A percentile compares a stretch with the other conserved stretches of the same genome.
phyloP scores from a whole-genome alignment of 768 basidiomycete species.

The Tulasnella calospora region DNA sequence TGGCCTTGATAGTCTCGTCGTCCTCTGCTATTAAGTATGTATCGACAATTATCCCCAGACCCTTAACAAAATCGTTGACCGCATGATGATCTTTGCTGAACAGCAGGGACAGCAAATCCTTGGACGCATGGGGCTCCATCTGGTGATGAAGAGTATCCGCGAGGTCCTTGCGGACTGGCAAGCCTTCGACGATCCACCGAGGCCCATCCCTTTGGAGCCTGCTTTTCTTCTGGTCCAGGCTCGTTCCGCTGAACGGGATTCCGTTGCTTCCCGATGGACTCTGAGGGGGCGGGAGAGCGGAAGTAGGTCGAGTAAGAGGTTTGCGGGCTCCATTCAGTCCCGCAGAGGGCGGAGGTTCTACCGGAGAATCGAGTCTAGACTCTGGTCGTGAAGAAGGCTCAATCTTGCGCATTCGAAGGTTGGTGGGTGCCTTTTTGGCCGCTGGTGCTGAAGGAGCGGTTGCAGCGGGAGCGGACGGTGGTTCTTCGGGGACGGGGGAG shows the following conservation, averaged over 20 bases:
- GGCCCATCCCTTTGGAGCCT: slow-evolving; percentile 69
- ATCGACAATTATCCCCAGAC: slow-evolving; percentile 66
- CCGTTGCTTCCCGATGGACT: slow-evolving; percentile 37
- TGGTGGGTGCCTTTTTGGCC: slow-evolving; percentile 44
- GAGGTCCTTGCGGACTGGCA: slow-evolving; percentile 78
- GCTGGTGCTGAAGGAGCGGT: slow-evolving; percentile 36
- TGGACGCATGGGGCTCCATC: slow-evolving; percentile 80
- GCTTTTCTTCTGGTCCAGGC: slow-evolving; percentile 57
- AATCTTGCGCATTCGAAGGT: slow-evolving; percentile 65
- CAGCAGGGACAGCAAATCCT: slow-evolving; percentile 66
- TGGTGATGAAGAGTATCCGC: slow-evolving; percentile 81
- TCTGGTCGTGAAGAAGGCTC: slow-evolving; percentile 42
- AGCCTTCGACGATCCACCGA: slow-evolving; percentile 82
- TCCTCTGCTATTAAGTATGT: slow-evolving; percentile 46
- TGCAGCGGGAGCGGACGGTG: slow-evolving; percentile 27
- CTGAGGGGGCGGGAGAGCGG: slow-evolving; percentile 38
- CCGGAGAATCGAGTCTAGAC: slow-evolving; percentile 40
- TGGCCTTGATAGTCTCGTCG: slow-evolving; percentile 50
- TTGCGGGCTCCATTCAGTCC: slow-evolving; percentile 35
- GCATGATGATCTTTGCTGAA: slow-evolving; percentile 97
- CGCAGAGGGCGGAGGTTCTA: slow-evolving; percentile 36
- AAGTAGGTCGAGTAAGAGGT: slow-evolving; percentile 42
- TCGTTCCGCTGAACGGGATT: slow-evolving; percentile 49
- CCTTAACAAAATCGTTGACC: slow-evolving; percentile 85
- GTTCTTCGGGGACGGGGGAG: slow-evolving; percentile 19